These are phyloP conservation scores for Xerocomus spinulosus DNA, from an alignment of 768 basidiomycete species.

Conservation along the genomic window DNA sequence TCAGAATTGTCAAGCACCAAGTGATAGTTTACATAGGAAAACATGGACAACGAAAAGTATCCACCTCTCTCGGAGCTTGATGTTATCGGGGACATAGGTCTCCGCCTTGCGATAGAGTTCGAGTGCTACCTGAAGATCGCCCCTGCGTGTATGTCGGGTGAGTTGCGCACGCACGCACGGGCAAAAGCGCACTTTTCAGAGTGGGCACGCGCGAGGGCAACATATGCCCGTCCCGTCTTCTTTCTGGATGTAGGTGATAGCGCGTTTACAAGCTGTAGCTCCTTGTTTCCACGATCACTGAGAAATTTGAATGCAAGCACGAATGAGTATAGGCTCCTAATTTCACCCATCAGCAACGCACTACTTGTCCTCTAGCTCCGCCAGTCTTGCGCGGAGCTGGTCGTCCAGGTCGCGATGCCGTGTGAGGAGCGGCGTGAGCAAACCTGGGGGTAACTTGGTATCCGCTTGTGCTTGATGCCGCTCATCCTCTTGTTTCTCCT, in stretches of 20 bases:
- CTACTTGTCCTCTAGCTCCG: conserved; percentile 72
- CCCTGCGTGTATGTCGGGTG: conserved; percentile 38
- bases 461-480: conserved; percentile 6
- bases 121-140: conserved; percentile 74
- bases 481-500: conserved; percentile 14
- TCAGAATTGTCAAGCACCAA: conserved; percentile 38
- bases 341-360: conserved; percentile 34
- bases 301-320: background rate
- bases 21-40: conserved; percentile 54
- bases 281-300: conserved; percentile 61
- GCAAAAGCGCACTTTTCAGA: conserved; percentile 63
- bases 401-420: conserved; percentile 66
- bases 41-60: conserved; percentile 66
- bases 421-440: conserved; percentile 59
- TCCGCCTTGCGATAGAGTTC: conserved; percentile 81
- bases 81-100: conserved; percentile 79
- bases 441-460: conserved; percentile 29
- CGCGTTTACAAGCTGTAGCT: conserved; percentile 54
- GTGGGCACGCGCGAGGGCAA: conserved; percentile 75
- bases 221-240: conserved; percentile 78
- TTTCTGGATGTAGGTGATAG: conserved; percentile 73
- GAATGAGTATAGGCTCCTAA: conserved; percentile 12
- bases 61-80: conserved; percentile 85
- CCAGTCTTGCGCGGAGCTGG: conserved; percentile 57
- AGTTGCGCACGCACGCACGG: background rate